phyloP scores from a whole-genome alignment of 345 rosid species.

The Carallia brachiata region DNA sequence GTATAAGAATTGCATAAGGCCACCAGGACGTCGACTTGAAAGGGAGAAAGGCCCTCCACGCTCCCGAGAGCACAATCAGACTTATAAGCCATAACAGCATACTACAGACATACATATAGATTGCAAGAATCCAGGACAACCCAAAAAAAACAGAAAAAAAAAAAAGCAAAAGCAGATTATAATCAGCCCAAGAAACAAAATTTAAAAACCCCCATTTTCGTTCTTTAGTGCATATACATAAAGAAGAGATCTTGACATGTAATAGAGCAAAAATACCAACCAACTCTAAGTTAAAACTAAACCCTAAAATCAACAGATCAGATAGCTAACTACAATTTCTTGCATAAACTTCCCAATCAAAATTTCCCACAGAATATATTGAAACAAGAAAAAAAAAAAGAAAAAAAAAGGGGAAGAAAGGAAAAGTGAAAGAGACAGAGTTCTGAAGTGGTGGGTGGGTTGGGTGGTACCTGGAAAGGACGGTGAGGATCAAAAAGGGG shows the following conservation, averaged over 20 bases:
- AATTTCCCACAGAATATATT: no score
- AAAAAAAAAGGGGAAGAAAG: not conserved
- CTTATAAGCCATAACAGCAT: constrained; percentile 91
- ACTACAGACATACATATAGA: constrained; percentile 36
- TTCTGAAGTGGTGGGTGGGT: not conserved
- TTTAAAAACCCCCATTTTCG: constrained; percentile 2
- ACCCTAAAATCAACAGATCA: no score
- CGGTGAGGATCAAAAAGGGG: constrained; percentile 87
- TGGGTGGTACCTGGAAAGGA: constrained; percentile 71
- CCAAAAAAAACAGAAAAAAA: not conserved
- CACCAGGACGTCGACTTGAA: constrained; percentile 66
- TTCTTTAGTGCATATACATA: not conserved
- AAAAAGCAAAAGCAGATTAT: not conserved
- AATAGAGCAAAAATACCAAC: no score
- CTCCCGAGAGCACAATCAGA: constrained; percentile 71
- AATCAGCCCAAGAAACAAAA: not conserved
- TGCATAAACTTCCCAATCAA: no score
- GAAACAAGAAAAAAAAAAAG: not conserved
- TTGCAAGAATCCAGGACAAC: constrained; percentile 8
- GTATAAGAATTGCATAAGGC: constrained; percentile 74
- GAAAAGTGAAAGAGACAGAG: not conserved
- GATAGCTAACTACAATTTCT: no score
- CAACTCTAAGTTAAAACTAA: no score
- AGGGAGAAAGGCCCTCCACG: constrained; percentile 94
- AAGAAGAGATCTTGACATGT: no score